Base-by-base conservation (phyloP, 345 rosid genomes). In the Laguncularia racemosa region DNA sequence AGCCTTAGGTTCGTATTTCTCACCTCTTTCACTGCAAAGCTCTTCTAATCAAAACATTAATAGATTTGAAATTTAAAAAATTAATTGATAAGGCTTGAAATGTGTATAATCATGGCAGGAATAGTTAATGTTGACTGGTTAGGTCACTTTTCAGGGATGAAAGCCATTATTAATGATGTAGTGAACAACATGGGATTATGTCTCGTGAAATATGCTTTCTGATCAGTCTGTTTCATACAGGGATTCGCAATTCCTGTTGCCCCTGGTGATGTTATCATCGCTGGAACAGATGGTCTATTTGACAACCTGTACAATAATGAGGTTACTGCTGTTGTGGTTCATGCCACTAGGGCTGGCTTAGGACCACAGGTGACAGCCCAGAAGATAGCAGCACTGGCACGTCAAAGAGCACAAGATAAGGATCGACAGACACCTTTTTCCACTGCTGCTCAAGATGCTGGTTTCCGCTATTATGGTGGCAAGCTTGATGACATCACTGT, bases 401-500 rank as follows among this genome's bases (percentile, higher is more conserved):
- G 92, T 1, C 96, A 89, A 71, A 78, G 97, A 71, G 99, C 99
- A n/a, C 87, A 73, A 69, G 96, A 85, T 66, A 85, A 73, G 59
- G 76, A 93, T 61, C 80, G 99, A 55, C 99, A 93, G 65, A 93
- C 99, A 19, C 99, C 99, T 12, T 93, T 93, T 66, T 93, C 99
- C 13, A 89, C 97, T 13, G 96, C 99, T 26, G 99, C 99, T 0
- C 99, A 93, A 63, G 92, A 93, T 69, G 99, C 99, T 63, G 99
- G 99, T 9, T 82, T 85, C 65, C 88, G 99, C 53, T 93, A 93
- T 67, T 93, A 93, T 57, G 99, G 99, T 71, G 99, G 99, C 73
- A 93, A 93, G 78, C 91, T 89, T 60, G 99, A 93, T 68, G 99
- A 93, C 61, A 93, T 93, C 77, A 93, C 99, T 58, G 99, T 93